Conservation (phyloP, 208 protist species). For the Crithidia expoeki region DNA sequence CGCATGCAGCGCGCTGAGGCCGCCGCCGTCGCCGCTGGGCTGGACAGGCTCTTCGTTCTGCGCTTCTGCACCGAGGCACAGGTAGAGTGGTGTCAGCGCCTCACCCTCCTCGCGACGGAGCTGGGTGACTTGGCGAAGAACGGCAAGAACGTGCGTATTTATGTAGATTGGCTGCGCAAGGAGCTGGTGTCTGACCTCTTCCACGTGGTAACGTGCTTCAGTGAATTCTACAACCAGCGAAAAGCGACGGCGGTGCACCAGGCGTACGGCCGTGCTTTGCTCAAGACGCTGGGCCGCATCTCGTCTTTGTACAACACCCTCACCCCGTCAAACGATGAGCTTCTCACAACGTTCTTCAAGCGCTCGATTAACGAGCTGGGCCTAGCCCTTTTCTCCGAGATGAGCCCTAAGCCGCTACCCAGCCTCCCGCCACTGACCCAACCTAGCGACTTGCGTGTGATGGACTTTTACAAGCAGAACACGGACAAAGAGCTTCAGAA, state of each 20-base stretch:
- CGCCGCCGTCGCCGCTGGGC: conserved; percentile 65
- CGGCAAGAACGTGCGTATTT: conserved; percentile 65
- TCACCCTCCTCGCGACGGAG: conserved; percentile 61
- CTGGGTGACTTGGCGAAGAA: conserved; percentile 58
- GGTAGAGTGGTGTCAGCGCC: conserved; percentile 83
- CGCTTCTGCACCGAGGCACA: conserved; percentile 78
- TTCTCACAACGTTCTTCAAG: conserved; percentile 74
- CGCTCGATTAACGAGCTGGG: conserved; percentile 76
- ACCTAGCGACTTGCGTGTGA: conserved; percentile 47
- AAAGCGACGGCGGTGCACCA: conserved; percentile 65
- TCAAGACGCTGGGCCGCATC: conserved; percentile 81
- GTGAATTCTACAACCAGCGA: conserved; percentile 68
- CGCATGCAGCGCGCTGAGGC: conserved; percentile 67
- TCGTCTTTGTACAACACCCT: conserved; percentile 74
- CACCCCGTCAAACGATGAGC: conserved; percentile 66
- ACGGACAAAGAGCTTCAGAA: conserved; percentile 60
- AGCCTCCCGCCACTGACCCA: conserved; percentile 49
- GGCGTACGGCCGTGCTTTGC: conserved; percentile 64
- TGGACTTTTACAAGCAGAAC: conserved; percentile 66
- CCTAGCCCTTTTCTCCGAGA: conserved; percentile 68
- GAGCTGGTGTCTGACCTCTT: conserved; percentile 82
- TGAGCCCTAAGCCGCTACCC: conserved; percentile 65
- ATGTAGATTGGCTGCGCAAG: conserved; percentile 77
- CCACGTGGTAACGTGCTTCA: conserved; percentile 81
- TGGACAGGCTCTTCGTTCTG: conserved; percentile 70